Percentiles rank a stretch among this genome's conserved stretches.
phyloP scores from a whole-genome alignment of 768 basidiomycete species.

The Sporobolomyces roseus region DNA sequence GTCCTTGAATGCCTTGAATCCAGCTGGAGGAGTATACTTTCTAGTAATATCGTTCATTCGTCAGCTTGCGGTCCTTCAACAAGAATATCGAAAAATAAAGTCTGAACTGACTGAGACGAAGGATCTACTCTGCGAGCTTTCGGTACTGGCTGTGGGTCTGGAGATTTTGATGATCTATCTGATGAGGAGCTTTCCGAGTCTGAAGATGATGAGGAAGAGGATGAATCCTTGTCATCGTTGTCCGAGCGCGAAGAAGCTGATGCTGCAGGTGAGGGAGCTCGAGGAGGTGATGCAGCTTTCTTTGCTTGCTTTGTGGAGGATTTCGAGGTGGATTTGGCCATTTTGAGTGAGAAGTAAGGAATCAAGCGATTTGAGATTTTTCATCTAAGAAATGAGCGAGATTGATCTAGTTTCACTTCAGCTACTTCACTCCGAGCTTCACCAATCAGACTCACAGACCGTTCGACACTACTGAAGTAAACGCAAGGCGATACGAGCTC shows the following conservation, averaged over 20 bases:
- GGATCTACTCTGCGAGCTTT: slow-evolving; percentile 18
- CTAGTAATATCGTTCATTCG: slow-evolving; percentile 3
- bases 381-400: neutral
- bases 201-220: slow-evolving; percentile 3
- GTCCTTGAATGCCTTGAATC: slow-evolving; percentile 18
- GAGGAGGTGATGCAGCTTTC: neutral
- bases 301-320: neutral
- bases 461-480: too few species aligned
- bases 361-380: neutral
- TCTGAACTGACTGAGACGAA: neutral
- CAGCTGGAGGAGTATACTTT: slow-evolving; percentile 28
- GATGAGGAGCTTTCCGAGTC: slow-evolving; percentile 15
- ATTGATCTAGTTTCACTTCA: neutral
- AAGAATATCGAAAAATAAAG: neutral
- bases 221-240: neutral
- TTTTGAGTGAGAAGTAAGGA: neutral
- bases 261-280: slow-evolving; percentile 6
- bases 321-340: slow-evolving; percentile 24
- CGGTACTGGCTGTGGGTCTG: slow-evolving; percentile 8
- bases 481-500: too few species aligned
- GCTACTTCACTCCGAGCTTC: neutral
- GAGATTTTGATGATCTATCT: slow-evolving; percentile 13
- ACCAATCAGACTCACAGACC: too few species aligned
- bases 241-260: slow-evolving; percentile 18
- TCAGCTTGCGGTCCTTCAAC: too few species aligned